A percentile compares a stretch with the other conserved stretches of the same genome.
Evolutionary conservation across 768 basidiomycete species (phyloP).

Genomic region (Hygrophorus pudorinus): DNA sequence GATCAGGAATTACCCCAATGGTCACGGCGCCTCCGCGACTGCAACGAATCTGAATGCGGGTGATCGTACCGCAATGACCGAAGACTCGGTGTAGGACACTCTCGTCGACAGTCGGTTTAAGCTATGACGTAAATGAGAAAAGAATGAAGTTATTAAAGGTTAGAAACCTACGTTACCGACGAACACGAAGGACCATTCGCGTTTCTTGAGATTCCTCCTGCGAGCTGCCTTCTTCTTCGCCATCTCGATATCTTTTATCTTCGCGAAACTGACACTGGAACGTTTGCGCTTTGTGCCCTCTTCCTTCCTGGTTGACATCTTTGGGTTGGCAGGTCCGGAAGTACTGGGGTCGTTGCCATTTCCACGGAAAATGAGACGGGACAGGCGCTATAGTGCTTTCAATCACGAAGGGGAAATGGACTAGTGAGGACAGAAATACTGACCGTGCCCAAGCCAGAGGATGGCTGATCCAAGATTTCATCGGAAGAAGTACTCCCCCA

Average conservation of each 20-base stretch:
- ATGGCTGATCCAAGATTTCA: too few relatives aligned
- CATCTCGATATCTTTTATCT: slow-evolving; percentile 17
- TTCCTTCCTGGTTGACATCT: not conserved
- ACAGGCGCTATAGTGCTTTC: too few relatives aligned
- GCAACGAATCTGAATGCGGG: slow-evolving; percentile 29
- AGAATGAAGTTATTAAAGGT: not conserved
- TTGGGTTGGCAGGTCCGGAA: not conserved
- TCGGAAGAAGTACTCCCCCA: too few relatives aligned
- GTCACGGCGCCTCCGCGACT: slow-evolving; percentile 29
- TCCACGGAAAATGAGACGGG: too few relatives aligned
- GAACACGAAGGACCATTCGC: slow-evolving; percentile 27
- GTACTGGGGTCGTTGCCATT: not conserved
- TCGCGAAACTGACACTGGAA: slow-evolving; percentile 2
- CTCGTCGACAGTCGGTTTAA: slow-evolving; percentile 26
- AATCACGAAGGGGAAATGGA: too few relatives aligned
- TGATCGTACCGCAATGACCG: slow-evolving; percentile 24
- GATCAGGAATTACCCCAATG: slow-evolving; percentile 15
- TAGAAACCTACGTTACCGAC: slow-evolving; percentile 50
- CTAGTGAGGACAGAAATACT: too few relatives aligned
- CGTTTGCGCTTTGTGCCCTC: slow-evolving; percentile 2
- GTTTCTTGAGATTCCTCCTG: not conserved
- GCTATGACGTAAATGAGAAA: slow-evolving; percentile 11
- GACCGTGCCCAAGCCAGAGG: too few relatives aligned
- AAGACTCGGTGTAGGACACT: slow-evolving; percentile 25
- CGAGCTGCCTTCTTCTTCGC: slow-evolving; percentile 15